Conservation (phyloP, 257 asterid species). For the Solanum acaule region DNA sequence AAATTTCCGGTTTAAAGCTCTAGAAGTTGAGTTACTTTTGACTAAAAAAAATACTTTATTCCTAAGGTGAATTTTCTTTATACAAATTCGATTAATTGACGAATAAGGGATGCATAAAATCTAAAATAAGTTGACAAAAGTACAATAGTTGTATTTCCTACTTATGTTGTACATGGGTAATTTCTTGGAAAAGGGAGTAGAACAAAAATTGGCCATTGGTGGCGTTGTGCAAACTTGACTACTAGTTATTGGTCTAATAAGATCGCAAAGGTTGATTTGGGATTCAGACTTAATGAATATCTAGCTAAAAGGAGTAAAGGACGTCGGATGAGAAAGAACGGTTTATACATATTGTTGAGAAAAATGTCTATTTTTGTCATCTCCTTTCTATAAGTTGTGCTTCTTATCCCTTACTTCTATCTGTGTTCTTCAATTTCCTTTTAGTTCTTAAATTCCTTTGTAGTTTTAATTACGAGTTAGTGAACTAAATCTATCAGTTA, state of each 20-base stretch:
- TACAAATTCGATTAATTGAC: too few species aligned
- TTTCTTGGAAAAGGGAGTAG: not conserved
- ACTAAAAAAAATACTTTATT: too few species aligned
- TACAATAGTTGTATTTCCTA: too few species aligned
- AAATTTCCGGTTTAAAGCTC: too few species aligned
- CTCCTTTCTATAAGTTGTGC: not conserved
- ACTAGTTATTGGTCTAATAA: not conserved
- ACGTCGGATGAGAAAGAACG: too few species aligned
- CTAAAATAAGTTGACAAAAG: too few species aligned
- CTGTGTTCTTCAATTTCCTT: not conserved
- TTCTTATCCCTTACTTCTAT: not conserved
- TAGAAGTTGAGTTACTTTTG: too few species aligned
- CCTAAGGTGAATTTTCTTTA: too few species aligned
- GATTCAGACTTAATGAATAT: too few species aligned
- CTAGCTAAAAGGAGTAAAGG: too few species aligned
- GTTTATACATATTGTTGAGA: not conserved
- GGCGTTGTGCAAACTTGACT: not conserved
- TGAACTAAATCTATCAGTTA: not conserved
- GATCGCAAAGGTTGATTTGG: too few species aligned
- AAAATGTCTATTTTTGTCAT: not conserved
- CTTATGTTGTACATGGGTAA: not conserved
- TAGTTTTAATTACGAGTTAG: not conserved
- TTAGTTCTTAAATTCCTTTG: not conserved
- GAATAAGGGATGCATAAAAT: too few species aligned
- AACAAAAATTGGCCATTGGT: not conserved